Evolutionary conservation across 768 basidiomycete species (phyloP), one percentile per base, ranked within the genome.

Genomic region (Rossbeevera mucosa): DNA sequence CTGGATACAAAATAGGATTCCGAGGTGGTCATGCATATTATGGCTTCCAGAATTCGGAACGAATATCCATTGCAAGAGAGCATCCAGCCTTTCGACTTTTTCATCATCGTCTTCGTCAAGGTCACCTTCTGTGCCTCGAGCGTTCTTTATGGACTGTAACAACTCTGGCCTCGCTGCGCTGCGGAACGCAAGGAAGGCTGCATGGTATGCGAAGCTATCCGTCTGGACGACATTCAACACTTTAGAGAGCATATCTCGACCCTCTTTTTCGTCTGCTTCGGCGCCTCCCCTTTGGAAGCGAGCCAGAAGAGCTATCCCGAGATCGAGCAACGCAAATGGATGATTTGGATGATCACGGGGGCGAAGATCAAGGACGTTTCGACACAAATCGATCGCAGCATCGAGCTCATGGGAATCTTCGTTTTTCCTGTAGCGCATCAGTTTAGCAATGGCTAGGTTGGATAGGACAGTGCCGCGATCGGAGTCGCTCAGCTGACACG

Each of bases 401-500:
- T 54, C 33, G 18, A 54, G 38, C 18, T 47, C 48, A 43, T 21
- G 6, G 7, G 21, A 8, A 5, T n/a, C n/a, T 7, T 38, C 31
- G 2, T 44, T 38, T 5, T 4, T 22, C 18, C 8, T 26, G 26
- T 44, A 50, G 7, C 38, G 7, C 44, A 44, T 25, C 7, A 38
- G 14, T n/a, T 41, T 30, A 7, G 38, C 53, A 5, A n/a, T 40
- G 18, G 51, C 55, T 7, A 55, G 52, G 41, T 59, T 57, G 18
- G 41, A 48, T 13, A 62, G 54, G 9, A 49, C 43, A 3, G 25
- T 24, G 14, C 24, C 26, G 18, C 56, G 61, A 45, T 47, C 26
- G 26, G 60, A 54, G 47, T 64, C 53, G 25, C 29, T n/a, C 4
- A 22, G n/a, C 9, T 58, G 57, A 16, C 50, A 55, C 5, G 14